A percentile compares a stretch with the other conserved stretches of the same genome.
These are phyloP conservation scores for Zostera marina DNA, from an alignment of 116 monocot genomes.

Conservation along the genomic window DNA sequence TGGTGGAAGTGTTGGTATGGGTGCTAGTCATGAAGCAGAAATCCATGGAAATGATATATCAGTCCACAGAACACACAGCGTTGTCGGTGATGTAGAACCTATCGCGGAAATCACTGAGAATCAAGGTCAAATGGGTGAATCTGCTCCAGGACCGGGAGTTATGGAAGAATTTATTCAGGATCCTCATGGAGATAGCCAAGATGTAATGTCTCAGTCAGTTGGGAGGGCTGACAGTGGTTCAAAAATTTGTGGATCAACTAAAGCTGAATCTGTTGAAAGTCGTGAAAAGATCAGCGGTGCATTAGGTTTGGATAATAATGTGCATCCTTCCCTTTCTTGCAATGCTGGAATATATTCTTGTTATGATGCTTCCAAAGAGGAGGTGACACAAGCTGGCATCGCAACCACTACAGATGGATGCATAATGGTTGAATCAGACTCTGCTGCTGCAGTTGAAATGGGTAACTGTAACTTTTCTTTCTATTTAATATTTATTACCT, in stretches of 20 bases:
- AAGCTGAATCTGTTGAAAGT: conserved; percentile 88
- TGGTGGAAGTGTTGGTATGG: conserved; percentile 95
- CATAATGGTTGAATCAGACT: conserved; percentile 22
- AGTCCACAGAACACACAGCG: conserved; percentile 42
- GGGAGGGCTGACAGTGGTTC: conserved; percentile 86
- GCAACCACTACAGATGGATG: conserved; percentile 21
- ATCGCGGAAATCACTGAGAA: conserved; percentile 79
- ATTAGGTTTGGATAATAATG: conserved; percentile 35
- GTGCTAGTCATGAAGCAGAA: conserved; percentile 96
- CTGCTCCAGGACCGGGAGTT: conserved; percentile 68
- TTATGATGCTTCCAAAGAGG: conserved; percentile 64
- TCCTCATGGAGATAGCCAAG: conserved; percentile 85
- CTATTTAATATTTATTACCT: too few species aligned
- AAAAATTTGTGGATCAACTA: conserved; percentile 70
- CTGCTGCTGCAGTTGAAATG: conserved; percentile 37
- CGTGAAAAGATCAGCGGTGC: conserved; percentile 50
- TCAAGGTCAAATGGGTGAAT: conserved; percentile 85
- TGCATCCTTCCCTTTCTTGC: conserved; percentile 85
- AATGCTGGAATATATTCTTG: conserved; percentile 71
- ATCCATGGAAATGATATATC: conserved; percentile 78
- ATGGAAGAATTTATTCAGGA: conserved; percentile 89
- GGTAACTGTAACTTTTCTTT: conserved; percentile 35
- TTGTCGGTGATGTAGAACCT: conserved; percentile 65
- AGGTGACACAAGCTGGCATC: conserved; percentile 60
- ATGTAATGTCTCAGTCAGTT: conserved; percentile 68